phyloP scores from a whole-genome alignment of 805 yeast genomes.

The Kuraishia hungarica region DNA sequence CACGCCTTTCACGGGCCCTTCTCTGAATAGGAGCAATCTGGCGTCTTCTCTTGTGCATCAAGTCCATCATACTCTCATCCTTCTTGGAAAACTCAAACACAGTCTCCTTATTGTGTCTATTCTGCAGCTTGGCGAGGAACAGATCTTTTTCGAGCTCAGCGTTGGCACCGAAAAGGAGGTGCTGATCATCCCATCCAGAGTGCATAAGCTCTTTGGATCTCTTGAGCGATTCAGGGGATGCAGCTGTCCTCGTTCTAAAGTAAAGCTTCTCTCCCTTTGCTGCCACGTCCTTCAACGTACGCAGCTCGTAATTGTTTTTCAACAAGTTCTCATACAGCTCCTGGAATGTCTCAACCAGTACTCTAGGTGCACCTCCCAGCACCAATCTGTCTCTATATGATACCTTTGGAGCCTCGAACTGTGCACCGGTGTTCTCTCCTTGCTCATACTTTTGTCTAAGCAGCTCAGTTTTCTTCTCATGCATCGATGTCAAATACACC shows the following conservation, averaged over 20 bases:
- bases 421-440: conserved; percentile 21
- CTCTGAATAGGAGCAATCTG: conserved; percentile 86
- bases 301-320: conserved; percentile 58
- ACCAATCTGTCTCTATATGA: conserved; percentile 72
- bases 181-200: conserved; percentile 86
- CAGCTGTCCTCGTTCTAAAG: conserved; percentile 75
- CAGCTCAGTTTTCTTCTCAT: conserved; percentile 49
- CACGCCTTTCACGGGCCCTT: conserved; percentile 63
- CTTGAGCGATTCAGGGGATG: conserved; percentile 79
- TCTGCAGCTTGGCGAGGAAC: conserved; percentile 62
- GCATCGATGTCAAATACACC: conserved; percentile 61
- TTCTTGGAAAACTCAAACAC: conserved; percentile 82
- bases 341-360: conserved; percentile 56
- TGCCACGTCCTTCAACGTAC: conserved; percentile 60
- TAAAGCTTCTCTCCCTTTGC: conserved; percentile 83
- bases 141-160: conserved; percentile 63
- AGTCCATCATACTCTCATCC: conserved; percentile 62
- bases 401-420: conserved; percentile 44
- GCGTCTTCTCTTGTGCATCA: conserved; percentile 80
- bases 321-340: conserved; percentile 64
- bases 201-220: conserved; percentile 71
- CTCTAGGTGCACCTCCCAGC: conserved; percentile 76
- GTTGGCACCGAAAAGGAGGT: conserved; percentile 70
- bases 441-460: conserved; percentile 36
- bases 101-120: conserved; percentile 74